These are phyloP conservation scores for Magnolia sinica DNA, from an alignment of 164 flowering plant species.

Conservation along the genomic window DNA sequence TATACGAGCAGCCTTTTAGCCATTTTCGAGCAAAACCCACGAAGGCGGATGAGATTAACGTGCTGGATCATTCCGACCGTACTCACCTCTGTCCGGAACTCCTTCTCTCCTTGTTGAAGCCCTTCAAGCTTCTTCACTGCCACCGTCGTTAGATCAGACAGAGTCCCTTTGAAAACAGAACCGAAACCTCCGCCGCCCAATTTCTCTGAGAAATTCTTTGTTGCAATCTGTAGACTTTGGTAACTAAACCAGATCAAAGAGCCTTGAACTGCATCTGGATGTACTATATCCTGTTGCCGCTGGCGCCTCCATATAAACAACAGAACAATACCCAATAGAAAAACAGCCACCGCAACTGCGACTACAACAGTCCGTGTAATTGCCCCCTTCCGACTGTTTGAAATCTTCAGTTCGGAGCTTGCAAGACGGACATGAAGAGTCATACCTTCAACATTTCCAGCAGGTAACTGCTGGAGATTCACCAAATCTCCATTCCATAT, in stretches of 20 bases:
- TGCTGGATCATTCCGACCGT: constrained; percentile 62
- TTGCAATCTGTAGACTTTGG: constrained; percentile 36
- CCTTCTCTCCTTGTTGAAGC: constrained; percentile 46
- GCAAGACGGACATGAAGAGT: background rate
- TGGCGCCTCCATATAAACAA: constrained; percentile 2
- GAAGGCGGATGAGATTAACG: constrained; percentile 45
- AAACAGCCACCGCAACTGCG: constrained; percentile 8
- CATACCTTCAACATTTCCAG: background rate
- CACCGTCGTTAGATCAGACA: constrained; percentile 28
- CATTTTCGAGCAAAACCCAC: constrained; percentile 50
- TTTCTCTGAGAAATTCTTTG: constrained; percentile 46
- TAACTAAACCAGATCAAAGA: constrained; percentile 33
- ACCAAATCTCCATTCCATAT: constrained; percentile 12
- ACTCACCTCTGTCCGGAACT: constrained; percentile 53
- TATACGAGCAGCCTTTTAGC: constrained; percentile 41
- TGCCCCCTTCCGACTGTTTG: constrained; percentile 1
- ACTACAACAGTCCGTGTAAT: constrained; percentile 17
- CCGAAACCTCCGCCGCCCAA: constrained; percentile 53
- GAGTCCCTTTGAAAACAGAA: constrained; percentile 42
- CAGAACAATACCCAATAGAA: constrained; percentile 11
- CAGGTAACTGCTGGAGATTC: constrained; percentile 5
- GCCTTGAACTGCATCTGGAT: constrained; percentile 25
- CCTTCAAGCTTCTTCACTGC: constrained; percentile 50
- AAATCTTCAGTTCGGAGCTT: background rate
- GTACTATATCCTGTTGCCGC: constrained; percentile 4